Conservation (phyloP, 345 rosid genomes). For the Rhizophora mangle region DNA sequence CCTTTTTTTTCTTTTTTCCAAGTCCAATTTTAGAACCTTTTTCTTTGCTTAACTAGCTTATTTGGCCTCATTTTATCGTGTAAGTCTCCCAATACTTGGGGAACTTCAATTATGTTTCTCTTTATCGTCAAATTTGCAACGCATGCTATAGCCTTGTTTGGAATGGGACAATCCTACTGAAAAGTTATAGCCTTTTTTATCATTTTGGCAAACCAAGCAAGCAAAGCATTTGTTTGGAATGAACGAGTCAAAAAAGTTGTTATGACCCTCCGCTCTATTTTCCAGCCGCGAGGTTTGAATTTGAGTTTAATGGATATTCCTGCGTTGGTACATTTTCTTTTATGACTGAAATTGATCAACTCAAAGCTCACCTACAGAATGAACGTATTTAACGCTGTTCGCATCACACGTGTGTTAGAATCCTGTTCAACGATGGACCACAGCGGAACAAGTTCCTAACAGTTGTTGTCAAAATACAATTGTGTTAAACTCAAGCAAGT, state of each 20-base stretch:
- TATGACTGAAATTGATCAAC: constrained; percentile 24
- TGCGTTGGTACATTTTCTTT: constrained; percentile 17
- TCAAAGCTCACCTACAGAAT: constrained; percentile 20
- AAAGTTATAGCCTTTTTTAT: not conserved
- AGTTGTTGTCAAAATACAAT: constrained; percentile 7
- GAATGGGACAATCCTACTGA: not conserved
- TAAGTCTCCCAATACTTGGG: constrained; percentile 14
- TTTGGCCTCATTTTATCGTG: constrained; percentile 6
- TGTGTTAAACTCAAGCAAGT: too few relatives aligned
- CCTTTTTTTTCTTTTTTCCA: constrained; percentile 12
- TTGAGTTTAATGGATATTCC: not conserved
- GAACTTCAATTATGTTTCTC: not conserved
- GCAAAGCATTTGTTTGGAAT: constrained; percentile 26
- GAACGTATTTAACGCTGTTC: constrained; percentile 12
- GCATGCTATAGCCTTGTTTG: not conserved
- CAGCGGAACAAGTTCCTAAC: not conserved
- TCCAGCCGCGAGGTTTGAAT: constrained; percentile 18
- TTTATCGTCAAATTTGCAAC: constrained; percentile 1
- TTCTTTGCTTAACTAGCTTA: constrained; percentile 20
- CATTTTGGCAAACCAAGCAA: not conserved
- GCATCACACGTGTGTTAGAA: constrained; percentile 33
- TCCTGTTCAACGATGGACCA: constrained; percentile 30
- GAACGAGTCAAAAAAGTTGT: constrained; percentile 19
- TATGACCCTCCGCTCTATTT: constrained; percentile 8
- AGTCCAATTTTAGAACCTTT: constrained; percentile 27